Percentiles rank a stretch among this genome's conserved stretches.
Evolutionary conservation across 75 land plant species (phyloP).

Genomic region (Azolla pinnata): DNA sequence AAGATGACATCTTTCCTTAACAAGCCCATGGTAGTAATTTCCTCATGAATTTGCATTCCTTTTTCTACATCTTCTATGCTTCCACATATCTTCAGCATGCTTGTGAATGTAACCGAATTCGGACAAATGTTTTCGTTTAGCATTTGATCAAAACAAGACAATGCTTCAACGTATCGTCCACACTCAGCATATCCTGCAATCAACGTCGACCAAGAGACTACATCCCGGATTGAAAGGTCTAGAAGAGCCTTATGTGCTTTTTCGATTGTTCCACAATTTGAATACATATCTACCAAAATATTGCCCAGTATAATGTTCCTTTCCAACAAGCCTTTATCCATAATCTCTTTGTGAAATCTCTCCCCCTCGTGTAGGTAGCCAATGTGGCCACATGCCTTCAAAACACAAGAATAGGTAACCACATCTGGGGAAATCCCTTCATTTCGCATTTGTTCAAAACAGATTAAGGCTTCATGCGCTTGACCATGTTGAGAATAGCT

Average conservation of each 20-base stretch:
- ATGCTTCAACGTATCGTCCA: background rate
- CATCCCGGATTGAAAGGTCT: constrained; percentile 2
- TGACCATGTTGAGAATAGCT: constrained; percentile 37
- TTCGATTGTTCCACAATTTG: constrained; percentile 40
- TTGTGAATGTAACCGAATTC: background rate
- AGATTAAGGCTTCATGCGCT: constrained; percentile 20
- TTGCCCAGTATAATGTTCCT: constrained; percentile 29
- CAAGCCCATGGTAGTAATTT: background rate
- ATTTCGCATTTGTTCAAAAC: constrained; percentile 32
- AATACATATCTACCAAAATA: constrained; percentile 61
- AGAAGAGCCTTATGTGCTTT: background rate
- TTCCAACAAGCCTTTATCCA: constrained; percentile 26
- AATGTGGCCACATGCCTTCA: constrained; percentile 35
- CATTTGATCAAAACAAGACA: background rate
- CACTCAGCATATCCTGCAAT: constrained; percentile 4
- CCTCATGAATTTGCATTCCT: background rate
- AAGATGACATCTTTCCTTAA: background rate
- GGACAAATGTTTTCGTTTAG: background rate
- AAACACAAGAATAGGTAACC: constrained; percentile 45
- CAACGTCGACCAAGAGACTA: constrained; percentile 9
- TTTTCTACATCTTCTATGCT: background rate
- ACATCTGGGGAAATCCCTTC: constrained; percentile 37
- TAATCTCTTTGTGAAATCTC: constrained; percentile 22
- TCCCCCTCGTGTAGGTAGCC: constrained; percentile 32
- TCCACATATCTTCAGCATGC: background rate